phyloP scores from a whole-genome alignment of 116 monocot species.

The Dioscorea cayenensis region DNA sequence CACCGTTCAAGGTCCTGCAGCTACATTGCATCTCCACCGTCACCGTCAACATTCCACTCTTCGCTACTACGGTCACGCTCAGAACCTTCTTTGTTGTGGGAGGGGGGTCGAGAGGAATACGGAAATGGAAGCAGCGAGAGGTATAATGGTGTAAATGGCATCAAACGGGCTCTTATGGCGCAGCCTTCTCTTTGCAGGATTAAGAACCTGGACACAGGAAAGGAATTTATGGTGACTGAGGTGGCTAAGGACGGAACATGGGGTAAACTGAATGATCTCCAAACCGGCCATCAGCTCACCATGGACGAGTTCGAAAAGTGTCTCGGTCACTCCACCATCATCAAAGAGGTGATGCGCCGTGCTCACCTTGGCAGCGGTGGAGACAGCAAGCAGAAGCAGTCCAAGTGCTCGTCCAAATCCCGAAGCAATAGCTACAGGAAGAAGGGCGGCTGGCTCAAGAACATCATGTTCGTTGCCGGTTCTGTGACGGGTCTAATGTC shows the following conservation, averaged over 20 bases:
- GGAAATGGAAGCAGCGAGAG: not conserved
- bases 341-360: conserved; percentile 76
- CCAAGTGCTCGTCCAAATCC: not conserved
- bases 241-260: conserved; percentile 32
- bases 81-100: not conserved
- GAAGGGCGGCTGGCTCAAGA: conserved; percentile 83
- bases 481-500: conserved; percentile 52
- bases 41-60: not conserved
- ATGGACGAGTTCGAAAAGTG: conserved; percentile 77
- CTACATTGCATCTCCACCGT: not conserved
- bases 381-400: not conserved
- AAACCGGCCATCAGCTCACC: conserved; percentile 54
- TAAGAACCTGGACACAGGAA: conserved; percentile 80
- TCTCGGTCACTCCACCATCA: conserved; percentile 69
- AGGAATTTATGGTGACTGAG: conserved; percentile 68
- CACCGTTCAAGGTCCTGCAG: not conserved
- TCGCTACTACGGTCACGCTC: not conserved
- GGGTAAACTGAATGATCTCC: conserved; percentile 47
- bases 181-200: conserved; percentile 35
- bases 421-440: conserved; percentile 13
- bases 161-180: not conserved
- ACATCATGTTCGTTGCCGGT: conserved; percentile 68
- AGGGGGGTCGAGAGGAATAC: not conserved
- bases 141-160: not conserved
- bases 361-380: conserved; percentile 13